These are phyloP conservation scores for Trichoderma harzianum DNA, from an alignment of 2,329 filamentous ascomycete genomes.

Conservation along the genomic window DNA sequence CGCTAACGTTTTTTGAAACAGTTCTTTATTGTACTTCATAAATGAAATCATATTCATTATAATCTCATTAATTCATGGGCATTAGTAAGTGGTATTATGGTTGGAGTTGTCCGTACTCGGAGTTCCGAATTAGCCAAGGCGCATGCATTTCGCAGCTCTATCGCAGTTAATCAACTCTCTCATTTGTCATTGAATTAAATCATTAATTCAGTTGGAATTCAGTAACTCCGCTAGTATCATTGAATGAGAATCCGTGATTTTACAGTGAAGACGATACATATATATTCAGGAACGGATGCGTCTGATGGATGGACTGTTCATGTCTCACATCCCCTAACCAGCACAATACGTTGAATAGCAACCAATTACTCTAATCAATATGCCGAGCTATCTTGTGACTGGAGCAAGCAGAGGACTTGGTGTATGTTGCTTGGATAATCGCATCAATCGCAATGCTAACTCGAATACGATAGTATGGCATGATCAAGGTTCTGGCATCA, in stretches of 20 bases:
- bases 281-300: neutral
- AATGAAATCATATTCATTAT: too few species aligned
- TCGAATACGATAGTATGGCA: neutral
- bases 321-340: neutral
- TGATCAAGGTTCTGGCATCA: neutral
- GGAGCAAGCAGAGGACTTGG: neutral
- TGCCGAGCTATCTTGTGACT: neutral
- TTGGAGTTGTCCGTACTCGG: neutral
- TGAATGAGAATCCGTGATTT: too few species aligned
- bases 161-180: neutral
- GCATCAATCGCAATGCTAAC: neutral
- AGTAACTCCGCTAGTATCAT: neutral
- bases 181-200: neutral
- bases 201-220: neutral
- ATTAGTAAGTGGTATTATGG: neutral
- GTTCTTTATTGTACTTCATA: too few species aligned
- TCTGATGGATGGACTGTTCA: accelerated
- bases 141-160: neutral
- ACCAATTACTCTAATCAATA: neutral
- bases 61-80: too few species aligned
- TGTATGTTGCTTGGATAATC: neutral
- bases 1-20: too few species aligned
- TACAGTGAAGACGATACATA: neutral
- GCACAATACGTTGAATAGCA: neutral
- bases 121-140: neutral